Evolutionary conservation across 306 rosid species (phyloP), one percentile per base, ranked within the genome.

Genomic region (Medicago arabica): DNA sequence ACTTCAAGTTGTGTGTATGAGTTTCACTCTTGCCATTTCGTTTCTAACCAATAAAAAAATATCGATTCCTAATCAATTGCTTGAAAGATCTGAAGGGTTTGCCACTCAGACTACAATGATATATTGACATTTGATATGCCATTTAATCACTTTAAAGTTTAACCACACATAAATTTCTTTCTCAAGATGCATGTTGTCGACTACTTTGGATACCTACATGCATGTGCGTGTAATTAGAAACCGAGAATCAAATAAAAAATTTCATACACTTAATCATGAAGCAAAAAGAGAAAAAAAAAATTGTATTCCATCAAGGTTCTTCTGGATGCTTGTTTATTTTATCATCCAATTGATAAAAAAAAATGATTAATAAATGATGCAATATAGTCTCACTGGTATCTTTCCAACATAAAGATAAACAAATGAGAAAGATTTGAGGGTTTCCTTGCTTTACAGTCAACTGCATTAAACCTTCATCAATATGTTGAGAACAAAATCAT

Each of bases 381-480:
- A 86, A 54, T 81, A 25, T 77, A 74, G 60, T 71, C 69, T 59
- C 23, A 28, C 10, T 5, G 81, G 7, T 62, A 72, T 70, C 77
- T 82, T 83, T 82, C 81, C 80, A 58, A 75, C 68, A 57, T 38
- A 80, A 63, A 69, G 76, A 36, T 36, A 76, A 74, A 67, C 69
- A 55, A 31, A 74, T 46, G 50, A 74, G 8, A 36, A 57, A 69
- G 12, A 31, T 72, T 76, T 63, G 59, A 79, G 69, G 69, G 49
- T 71, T 74, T 59, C 73, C 69, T 69, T 54, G 82, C 87, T 82
- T 80, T 75, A 69, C 75, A 71, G 85, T 74, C 86, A 81, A 78
- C 76, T n/a, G 68, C 59, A 70, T 76, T 57, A 72, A 84, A 70
- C 53, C 75, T 66, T 72, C 81, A 65, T 66, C 67, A 75, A 79